These are phyloP conservation scores for Cinnamomum chago DNA, from an alignment of 164 flowering plant genomes.

Conservation along the genomic window DNA sequence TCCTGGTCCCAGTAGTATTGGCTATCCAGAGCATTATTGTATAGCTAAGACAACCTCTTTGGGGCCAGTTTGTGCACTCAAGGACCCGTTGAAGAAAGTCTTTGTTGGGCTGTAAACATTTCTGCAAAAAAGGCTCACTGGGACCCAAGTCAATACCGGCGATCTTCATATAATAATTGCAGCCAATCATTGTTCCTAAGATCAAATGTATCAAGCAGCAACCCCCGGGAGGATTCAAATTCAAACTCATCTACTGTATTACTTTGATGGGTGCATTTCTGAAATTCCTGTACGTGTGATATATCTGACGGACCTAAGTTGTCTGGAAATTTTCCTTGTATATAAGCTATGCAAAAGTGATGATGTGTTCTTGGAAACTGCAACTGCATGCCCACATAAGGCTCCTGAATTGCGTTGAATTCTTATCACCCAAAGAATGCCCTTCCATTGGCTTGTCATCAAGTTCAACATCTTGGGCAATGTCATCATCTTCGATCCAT, in stretches of 20 bases:
- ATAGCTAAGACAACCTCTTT: neutral
- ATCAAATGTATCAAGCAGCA: slow-evolving; percentile 54
- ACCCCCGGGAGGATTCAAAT: slow-evolving; percentile 47
- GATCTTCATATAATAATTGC: slow-evolving; percentile 51
- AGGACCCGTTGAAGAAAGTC: slow-evolving; percentile 52
- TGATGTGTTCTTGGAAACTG: slow-evolving; percentile 62
- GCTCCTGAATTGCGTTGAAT: too few relatives aligned
- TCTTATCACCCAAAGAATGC: too few relatives aligned
- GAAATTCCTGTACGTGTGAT: slow-evolving; percentile 48
- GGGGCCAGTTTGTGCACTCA: neutral
- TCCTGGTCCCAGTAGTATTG: slow-evolving; percentile 1
- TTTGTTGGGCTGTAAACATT: slow-evolving; percentile 33
- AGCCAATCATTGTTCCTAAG: slow-evolving; percentile 63
- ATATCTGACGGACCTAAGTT: slow-evolving; percentile 44
- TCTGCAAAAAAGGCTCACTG: slow-evolving; percentile 61
- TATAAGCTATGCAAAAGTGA: slow-evolving; percentile 67
- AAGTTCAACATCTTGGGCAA: too few relatives aligned
- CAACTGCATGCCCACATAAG: slow-evolving; percentile 27
- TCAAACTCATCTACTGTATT: slow-evolving; percentile 61
- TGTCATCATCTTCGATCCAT: too few relatives aligned
- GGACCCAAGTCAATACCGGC: slow-evolving; percentile 53
- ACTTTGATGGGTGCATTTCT: slow-evolving; percentile 59
- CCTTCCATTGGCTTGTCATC: too few relatives aligned
- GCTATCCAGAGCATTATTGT: neutral
- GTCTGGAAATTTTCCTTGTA: slow-evolving; percentile 62